A percentile compares a stretch with the other conserved stretches of the same genome.
phyloP scores from a whole-genome alignment of 1,284 basidiomycete genomes.

The Pulchroboletus neoregius region DNA sequence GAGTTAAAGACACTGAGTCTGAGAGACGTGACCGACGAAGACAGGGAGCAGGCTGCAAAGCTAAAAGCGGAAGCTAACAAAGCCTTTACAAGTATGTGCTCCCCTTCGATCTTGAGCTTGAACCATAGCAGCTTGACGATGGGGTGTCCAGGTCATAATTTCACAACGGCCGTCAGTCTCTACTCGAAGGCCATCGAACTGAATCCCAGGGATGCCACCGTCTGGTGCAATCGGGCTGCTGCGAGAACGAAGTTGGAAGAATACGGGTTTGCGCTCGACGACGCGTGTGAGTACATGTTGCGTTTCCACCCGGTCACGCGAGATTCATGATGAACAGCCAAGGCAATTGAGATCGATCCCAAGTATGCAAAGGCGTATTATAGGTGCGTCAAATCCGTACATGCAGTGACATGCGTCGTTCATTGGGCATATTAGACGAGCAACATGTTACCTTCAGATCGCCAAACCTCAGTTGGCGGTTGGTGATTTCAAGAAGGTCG shows the following conservation, averaged over 20 bases:
- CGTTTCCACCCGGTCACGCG: conserved; percentile 8
- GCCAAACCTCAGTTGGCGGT: conserved; percentile 83
- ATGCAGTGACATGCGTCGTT: neutral
- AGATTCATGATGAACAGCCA: conserved; percentile 45
- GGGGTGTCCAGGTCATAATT: conserved; percentile 48
- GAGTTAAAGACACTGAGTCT: conserved; percentile 48
- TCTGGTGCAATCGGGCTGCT: conserved; percentile 80
- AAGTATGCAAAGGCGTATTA: conserved; percentile 92
- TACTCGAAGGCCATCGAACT: conserved; percentile 77
- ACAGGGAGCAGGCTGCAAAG: conserved; percentile 60
- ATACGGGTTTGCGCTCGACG: conserved; percentile 75
- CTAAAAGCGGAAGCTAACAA: conserved; percentile 85
- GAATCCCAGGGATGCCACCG: conserved; percentile 72
- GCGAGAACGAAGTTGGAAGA: conserved; percentile 78
- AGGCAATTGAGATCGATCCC: conserved; percentile 86
- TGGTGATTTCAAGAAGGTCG: conserved; percentile 82
- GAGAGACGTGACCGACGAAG: conserved; percentile 62
- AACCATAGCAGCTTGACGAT: conserved; percentile 4
- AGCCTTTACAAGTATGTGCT: conserved; percentile 66
- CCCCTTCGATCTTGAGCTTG: conserved; percentile 2
- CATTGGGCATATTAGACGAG: conserved; percentile 55
- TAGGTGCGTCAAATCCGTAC: conserved; percentile 43
- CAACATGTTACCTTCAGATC: conserved; percentile 88
- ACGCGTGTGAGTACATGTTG: conserved; percentile 57
- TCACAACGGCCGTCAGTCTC: conserved; percentile 59